Conservation (phyloP, 371 early-diverging fungal species). For the Mortierella sp. region DNA sequence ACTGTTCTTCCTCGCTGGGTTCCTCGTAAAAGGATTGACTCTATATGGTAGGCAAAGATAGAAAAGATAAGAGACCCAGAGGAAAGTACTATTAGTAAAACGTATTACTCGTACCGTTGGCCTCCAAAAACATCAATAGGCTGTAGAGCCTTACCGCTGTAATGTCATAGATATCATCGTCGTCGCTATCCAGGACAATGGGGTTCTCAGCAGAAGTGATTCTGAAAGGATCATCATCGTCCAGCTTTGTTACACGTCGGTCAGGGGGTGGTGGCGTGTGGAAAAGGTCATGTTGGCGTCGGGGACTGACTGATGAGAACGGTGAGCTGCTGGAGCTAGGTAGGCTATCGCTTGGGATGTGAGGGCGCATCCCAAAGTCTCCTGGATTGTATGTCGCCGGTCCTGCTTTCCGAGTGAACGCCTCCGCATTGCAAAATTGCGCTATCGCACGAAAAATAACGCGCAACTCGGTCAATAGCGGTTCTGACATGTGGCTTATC, state of each 20-base stretch:
- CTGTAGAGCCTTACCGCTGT: constrained; percentile 15
- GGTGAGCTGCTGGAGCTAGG: constrained; percentile 34
- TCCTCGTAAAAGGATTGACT: constrained; percentile 33
- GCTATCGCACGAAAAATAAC: constrained; percentile 1
- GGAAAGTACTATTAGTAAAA: neutral
- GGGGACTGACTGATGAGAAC: constrained; percentile 35
- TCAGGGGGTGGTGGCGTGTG: constrained; percentile 1
- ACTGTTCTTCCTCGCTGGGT: constrained; percentile 43
- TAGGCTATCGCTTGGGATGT: constrained; percentile 30
- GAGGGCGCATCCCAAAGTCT: constrained; percentile 13
- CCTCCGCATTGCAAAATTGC: constrained; percentile 29
- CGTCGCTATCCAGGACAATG: constrained; percentile 24
- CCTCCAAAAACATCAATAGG: too few relatives aligned
- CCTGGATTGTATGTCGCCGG: neutral
- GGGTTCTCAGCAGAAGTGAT: constrained; percentile 18
- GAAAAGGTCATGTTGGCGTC: constrained; percentile 8
- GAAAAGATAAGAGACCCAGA: neutral
- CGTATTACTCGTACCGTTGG: neutral
- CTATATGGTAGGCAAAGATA: neutral
- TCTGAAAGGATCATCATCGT: neutral
- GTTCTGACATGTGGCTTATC: neutral
- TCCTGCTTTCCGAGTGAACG: constrained; percentile 2
- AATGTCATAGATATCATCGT: constrained; percentile 14
- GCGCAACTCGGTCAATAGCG: neutral
- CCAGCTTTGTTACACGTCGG: neutral